Base-by-base conservation (phyloP, 352 stramenopile species). In the Phytophthora podocarpi region DNA sequence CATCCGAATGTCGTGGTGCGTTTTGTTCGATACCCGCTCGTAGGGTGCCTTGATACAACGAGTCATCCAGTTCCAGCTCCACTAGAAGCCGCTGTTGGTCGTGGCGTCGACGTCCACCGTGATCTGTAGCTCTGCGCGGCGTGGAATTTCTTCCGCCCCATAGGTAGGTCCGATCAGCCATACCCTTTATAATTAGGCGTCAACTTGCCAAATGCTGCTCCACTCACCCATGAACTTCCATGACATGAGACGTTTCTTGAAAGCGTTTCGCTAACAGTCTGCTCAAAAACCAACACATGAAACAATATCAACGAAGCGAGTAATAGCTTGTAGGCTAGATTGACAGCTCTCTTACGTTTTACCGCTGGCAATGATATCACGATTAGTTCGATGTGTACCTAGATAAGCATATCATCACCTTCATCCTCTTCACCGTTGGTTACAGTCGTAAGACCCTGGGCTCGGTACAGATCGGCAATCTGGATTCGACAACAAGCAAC, bases 351-450 rank as follows among this genome's bases (percentile, higher is more conserved):
- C 31, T 64, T 68, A 30, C 42, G 35, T 20, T 43, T 68, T 60
- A 31, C 20, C 45, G 49, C 16, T 69, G 11, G 20, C 42, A 30
- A 39, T 42, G 30, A 20, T 36, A 49, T 30, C 32, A n/a, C 23
- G 35, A 48, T 54, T 61, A 66, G 28, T 37, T 59, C 16, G 43
- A 51, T 52, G 41, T 34, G n/a, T 52, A 42, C n/a, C 60, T 90
- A 93, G 59, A 93, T 90, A 31, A 93, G 76, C 74, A 91, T 88
- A 58, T 90, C 81, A 28, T 87, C 79, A 20, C 85, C 83, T n/a
- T 89, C 84, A 16, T 89, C 84, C 12, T 93, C 82, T 1, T 77
- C 82, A 7, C 64, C 81, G 16, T 76, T 78, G 18, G 62, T 72
- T 47, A 90, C 73, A 21, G 77, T 90, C 9, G 80, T 73, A n/a